These are phyloP conservation scores for Gossypium turneri DNA, from an alignment of 345 rosid genomes.

Conservation along the genomic window DNA sequence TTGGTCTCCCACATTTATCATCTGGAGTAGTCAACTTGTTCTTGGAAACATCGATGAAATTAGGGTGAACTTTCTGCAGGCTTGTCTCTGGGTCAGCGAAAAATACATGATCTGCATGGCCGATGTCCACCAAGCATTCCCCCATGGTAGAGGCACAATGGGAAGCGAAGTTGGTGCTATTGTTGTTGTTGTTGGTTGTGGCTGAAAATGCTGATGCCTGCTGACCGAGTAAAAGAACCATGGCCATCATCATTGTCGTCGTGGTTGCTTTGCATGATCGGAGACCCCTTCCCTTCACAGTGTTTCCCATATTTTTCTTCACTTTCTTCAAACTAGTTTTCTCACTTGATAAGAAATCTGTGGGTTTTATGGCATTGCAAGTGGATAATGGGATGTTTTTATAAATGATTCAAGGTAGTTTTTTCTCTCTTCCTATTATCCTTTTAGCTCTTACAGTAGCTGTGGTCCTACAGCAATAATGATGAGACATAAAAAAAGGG, in stretches of 20 bases:
- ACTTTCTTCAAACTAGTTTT: background rate
- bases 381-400: background rate
- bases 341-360: background rate
- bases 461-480: background rate
- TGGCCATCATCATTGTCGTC: background rate
- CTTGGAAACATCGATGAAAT: no score
- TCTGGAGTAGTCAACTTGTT: no score
- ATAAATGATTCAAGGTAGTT: no score
- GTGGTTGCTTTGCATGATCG: background rate
- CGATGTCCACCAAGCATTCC: background rate
- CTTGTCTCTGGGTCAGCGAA: background rate
- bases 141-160: background rate
- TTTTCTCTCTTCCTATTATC: background rate
- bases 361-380: background rate
- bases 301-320: background rate
- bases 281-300: background rate
- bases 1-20: background rate
- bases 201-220: background rate
- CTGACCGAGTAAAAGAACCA: background rate
- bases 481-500: no score
- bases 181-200: background rate
- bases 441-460: no score
- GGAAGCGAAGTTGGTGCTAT: background rate
- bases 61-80: no score
- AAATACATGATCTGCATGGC: background rate